Evolutionary conservation across 176 grass and related monocot genomes (phyloP).

Genomic region (Oryza rufipogon): DNA sequence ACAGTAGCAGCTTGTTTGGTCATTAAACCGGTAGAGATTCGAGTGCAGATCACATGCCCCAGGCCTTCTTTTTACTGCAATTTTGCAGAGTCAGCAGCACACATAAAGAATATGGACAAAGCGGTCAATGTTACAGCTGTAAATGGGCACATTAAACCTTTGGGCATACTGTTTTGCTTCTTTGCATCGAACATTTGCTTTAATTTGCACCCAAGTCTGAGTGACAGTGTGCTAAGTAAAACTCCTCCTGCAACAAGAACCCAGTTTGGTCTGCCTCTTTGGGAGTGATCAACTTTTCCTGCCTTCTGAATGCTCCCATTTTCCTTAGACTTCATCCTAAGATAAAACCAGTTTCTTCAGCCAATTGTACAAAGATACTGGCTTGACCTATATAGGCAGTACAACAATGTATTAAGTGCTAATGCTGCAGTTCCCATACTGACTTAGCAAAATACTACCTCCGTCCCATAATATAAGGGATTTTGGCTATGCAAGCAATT

Average conservation of each 20-base stretch:
- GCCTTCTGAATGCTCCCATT: conserved; percentile 56
- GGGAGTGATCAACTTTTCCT: conserved; percentile 48
- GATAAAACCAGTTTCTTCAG: conserved; percentile 24
- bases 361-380: not conserved
- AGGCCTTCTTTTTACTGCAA: conserved; percentile 60
- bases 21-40: conserved; percentile 65
- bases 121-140: not conserved
- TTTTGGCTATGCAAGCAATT: too few species aligned
- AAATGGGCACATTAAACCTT: conserved; percentile 54
- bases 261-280: conserved; percentile 70
- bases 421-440: not conserved
- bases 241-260: conserved; percentile 70
- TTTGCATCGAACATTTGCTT: conserved; percentile 72
- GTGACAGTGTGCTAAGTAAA: conserved; percentile 79
- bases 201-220: conserved; percentile 72
- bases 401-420: not conserved
- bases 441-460: not conserved
- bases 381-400: conserved; percentile 31
- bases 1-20: conserved; percentile 56
- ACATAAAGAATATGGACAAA: conserved; percentile 26
- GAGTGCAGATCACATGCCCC: conserved; percentile 62
- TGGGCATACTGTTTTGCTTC: conserved; percentile 43
- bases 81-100: conserved; percentile 14
- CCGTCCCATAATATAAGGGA: too few species aligned
- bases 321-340: conserved; percentile 62